Conservation (phyloP, 1,284 basidiomycete species). For the Coniferiporia weirii region DNA sequence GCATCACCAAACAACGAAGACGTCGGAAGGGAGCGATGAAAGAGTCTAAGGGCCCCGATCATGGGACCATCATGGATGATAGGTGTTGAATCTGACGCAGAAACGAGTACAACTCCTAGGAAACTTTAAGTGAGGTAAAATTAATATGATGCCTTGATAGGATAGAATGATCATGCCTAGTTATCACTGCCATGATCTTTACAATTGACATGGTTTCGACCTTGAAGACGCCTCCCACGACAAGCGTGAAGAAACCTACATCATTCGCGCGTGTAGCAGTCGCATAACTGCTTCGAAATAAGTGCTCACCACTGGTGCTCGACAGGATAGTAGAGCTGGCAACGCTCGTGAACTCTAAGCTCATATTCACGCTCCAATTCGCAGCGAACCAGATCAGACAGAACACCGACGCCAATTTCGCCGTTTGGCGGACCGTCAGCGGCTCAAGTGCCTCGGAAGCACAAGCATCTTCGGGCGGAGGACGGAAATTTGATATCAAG, state of each 20-base stretch:
- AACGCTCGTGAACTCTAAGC: conserved; percentile 82
- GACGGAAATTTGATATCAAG: conserved; percentile 11
- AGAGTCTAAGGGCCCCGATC: neutral
- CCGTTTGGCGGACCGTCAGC: conserved; percentile 69
- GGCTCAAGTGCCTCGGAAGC: conserved; percentile 32
- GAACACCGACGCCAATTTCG: conserved; percentile 70
- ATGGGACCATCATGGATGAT: conserved; percentile 19
- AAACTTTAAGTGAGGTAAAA: conserved; percentile 49
- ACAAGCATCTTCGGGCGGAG: conserved; percentile 16
- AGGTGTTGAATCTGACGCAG: conserved; percentile 64
- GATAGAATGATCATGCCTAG: conserved; percentile 53
- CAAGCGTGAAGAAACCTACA: conserved; percentile 91
- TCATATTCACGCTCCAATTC: conserved; percentile 84
- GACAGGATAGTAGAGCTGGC: conserved; percentile 88
- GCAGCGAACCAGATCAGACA: conserved; percentile 88
- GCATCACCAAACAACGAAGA: conserved; percentile 63
- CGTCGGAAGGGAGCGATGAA: neutral
- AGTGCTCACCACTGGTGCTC: conserved; percentile 75
- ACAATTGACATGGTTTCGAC: conserved; percentile 76
- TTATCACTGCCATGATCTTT: conserved; percentile 78
- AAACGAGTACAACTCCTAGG: conserved; percentile 81
- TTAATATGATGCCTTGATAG: neutral
- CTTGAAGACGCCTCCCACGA: conserved; percentile 75
- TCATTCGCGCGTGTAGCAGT: neutral
- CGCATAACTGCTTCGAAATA: neutral